Base-by-base conservation (phyloP, 306 rosid genomes). In the Chamaecrista fasciculata region DNA sequence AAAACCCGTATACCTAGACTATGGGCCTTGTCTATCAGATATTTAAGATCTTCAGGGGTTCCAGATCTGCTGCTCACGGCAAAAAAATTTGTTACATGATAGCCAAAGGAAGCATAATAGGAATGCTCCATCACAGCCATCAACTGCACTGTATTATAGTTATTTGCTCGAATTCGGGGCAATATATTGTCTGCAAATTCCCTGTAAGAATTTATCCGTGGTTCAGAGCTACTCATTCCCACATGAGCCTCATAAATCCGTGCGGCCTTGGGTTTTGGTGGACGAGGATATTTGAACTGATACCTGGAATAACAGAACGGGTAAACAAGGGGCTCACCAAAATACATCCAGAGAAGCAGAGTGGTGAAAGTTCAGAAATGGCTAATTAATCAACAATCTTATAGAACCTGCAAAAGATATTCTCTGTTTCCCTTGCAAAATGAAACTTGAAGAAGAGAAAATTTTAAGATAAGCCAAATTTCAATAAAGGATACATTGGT, bases 111-210 rank as follows among this genome's bases (percentile, higher is more conserved):
- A 71, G 94, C 98, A 82, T 93, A 93, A 83, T 93, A 93, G 50
- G 98, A 93, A 76, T 93, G 98, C 81, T 93, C 98, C 97, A 93
- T 90, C 76, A 93, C 89, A 12, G 97, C 97, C 98, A 93, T 93
- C 81, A 93, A 81, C 78, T 93, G 98, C 68, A 93, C 94, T 42
- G 96, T 93, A 81, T 88, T 93, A 57, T 93, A 93, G 89, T 93
- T 88, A 75, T 88, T 93, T 77, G 76, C 92, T 56, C 23, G 82
- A 66, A 90, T 85, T 67, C 92, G 98, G 79, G 98, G 98, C 76
- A 93, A 83, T 62, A 90, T 42, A 48, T 84, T 81, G 71, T 93
- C 98, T 29, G 98, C 98, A 74, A 93, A 93, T 82, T 90, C 96
- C 76, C 85, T 85, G 78, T 93, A 93, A 52, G 97, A 90, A 87